Conservation (phyloP, 257 asterid species). For the Fraxinus pennsylvanica region DNA sequence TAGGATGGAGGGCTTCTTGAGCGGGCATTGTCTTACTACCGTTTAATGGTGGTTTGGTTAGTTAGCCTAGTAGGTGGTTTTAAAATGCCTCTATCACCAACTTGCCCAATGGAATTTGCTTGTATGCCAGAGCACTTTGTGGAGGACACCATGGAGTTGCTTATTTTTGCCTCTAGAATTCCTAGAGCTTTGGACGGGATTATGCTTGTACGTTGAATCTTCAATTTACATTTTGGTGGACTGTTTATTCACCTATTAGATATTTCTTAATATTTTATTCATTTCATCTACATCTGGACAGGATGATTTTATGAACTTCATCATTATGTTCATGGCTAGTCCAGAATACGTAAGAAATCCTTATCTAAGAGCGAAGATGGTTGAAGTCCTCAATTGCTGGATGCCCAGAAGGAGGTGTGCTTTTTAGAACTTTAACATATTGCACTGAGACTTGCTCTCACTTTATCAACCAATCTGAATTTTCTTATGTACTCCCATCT, state of each 20-base stretch:
- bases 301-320: slow-evolving; percentile 98
- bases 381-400: slow-evolving; percentile 97
- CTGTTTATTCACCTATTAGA: slow-evolving; percentile 12
- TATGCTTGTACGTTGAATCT: slow-evolving; percentile 52
- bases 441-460: slow-evolving; percentile 4
- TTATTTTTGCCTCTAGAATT: slow-evolving; percentile 87
- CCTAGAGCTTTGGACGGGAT: slow-evolving; percentile 97
- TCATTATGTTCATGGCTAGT: slow-evolving; percentile 98
- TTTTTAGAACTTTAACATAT: slow-evolving; percentile 14
- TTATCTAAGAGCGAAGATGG: slow-evolving; percentile 98
- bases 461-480: neutral
- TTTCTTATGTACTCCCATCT: slow-evolving; percentile 11
- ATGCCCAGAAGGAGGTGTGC: slow-evolving; percentile 89
- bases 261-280: slow-evolving; percentile 18
- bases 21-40: slow-evolving; percentile 82
- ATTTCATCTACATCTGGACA: slow-evolving; percentile 33
- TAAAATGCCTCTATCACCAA: slow-evolving; percentile 76
- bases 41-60: slow-evolving; percentile 91
- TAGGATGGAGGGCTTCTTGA: slow-evolving; percentile 89
- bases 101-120: slow-evolving; percentile 91
- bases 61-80: slow-evolving; percentile 83
- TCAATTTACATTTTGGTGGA: neutral
- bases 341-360: slow-evolving; percentile 91
- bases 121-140: slow-evolving; percentile 94
- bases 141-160: slow-evolving; percentile 97